Percentiles rank a stretch among this genome's conserved stretches.
phyloP scores from a whole-genome alignment of 163 green algal species.

The Coccomyxa subellipsoidea region DNA sequence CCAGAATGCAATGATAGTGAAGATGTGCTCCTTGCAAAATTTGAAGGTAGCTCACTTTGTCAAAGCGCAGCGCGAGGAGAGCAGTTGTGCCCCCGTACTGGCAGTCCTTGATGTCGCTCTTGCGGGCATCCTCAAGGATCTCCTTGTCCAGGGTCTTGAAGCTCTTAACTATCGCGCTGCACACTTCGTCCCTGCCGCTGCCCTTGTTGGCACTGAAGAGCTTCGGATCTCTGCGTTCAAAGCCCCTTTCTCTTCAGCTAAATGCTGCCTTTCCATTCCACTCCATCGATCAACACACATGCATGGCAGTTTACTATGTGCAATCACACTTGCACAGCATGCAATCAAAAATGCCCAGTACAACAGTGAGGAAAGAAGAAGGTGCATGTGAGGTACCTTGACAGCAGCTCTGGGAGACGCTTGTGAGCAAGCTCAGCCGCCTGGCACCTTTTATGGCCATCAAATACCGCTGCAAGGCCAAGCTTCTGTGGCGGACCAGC shows the following conservation, averaged over 20 bases:
- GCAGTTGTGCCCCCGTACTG: conserved; percentile 9
- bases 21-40: no score
- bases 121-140: not conserved
- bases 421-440: not conserved
- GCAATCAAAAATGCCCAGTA: not conserved
- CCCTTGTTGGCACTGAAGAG: not conserved
- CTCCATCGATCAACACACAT: no score
- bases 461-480: not conserved
- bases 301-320: no score
- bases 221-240: not conserved
- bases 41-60: not conserved
- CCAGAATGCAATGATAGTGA: no score
- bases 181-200: not conserved
- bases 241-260: no score
- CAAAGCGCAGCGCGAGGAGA: not conserved
- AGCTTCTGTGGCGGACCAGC: not conserved
- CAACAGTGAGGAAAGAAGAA: not conserved
- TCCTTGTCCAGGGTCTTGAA: conserved; percentile 4
- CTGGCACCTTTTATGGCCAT: not conserved
- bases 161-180: not conserved
- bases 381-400: not conserved
- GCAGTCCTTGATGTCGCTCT: not conserved
- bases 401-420: not conserved
- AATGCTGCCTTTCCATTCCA: no score
- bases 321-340: no score